Conservation (phyloP, 2,329 filamentous ascomycete species). For the Neurospora crassa region DNA sequence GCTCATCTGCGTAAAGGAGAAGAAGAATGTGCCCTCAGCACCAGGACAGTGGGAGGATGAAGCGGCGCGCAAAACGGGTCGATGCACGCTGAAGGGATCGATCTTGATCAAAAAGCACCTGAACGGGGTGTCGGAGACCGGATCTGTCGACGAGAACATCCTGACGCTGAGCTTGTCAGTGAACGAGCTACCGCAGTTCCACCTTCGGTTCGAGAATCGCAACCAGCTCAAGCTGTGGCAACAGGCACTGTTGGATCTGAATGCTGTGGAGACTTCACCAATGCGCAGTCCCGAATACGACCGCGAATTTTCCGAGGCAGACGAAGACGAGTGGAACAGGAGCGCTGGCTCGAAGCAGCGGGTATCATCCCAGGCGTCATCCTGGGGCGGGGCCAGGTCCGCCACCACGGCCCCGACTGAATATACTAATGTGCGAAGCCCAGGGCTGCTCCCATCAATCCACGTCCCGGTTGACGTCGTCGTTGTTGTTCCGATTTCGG, state of each 20-base stretch:
- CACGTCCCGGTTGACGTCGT: conserved; percentile 94
- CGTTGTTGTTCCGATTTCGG: conserved; percentile 92
- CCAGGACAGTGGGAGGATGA: conserved; percentile 58
- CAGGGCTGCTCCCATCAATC: conserved; percentile 39
- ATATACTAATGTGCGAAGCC: conserved; percentile 61
- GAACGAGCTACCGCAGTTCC: conserved; percentile 84
- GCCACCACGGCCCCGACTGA: conserved; percentile 84
- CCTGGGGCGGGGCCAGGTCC: conserved; percentile 73
- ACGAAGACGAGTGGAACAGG: conserved; percentile 82
- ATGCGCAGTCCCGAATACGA: conserved; percentile 69
- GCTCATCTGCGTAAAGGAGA: conserved; percentile 99
- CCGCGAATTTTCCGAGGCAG: conserved; percentile 68
- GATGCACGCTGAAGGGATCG: conserved; percentile 90
- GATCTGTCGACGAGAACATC: conserved; percentile 65
- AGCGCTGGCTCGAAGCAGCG: conserved; percentile 41
- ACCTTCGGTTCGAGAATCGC: conserved; percentile 77
- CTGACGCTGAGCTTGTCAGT: conserved; percentile 88
- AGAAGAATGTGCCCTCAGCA: conserved; percentile 50
- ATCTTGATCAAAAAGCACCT: conserved; percentile 98
- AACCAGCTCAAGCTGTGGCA: conserved; percentile 86
- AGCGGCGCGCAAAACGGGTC: conserved; percentile 52
- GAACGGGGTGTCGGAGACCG: conserved; percentile 71
- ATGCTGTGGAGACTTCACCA: conserved; percentile 56
- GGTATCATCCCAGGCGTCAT: conserved; percentile 73
- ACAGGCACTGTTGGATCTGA: conserved; percentile 74